Evolutionary conservation across 1,284 basidiomycete genomes (phyloP), one percentile per base, ranked within the genome.

Genomic region (Trametes versicolor): DNA sequence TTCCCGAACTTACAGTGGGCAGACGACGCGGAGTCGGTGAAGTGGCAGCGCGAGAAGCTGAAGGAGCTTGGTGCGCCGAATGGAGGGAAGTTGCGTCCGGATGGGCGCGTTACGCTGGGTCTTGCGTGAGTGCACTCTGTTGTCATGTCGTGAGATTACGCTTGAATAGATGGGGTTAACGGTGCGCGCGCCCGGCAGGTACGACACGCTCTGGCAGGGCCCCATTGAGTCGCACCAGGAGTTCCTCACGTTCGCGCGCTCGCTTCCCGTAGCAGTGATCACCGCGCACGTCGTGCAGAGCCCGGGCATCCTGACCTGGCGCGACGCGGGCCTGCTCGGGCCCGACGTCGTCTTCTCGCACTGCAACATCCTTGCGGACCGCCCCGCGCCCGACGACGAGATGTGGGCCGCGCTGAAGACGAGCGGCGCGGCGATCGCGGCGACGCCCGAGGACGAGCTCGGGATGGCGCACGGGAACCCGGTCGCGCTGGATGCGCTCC

Each of bases 401-500:
- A 73, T 74, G 70, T 77, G 74, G 75, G 71, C 71, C 17, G 70
- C 70, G 9, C 67, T 78, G 64, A 75, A 76, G 63, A 70, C 74
- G 25, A 68, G 71, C 64, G 74, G 71, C 6, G 70, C 68, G 9
- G 74, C 73, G 4, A 75, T 79, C 49, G 72, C 73, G 2, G 67
- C 76, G 10, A 79, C 77, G 34, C 78, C 77, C 0, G 73, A 72
- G 39, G 76, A 78, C 52, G 78, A 79, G 70, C 71, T 78, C 21
- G 75, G 75, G 36, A 78, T 78, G 77, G 74, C 74, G 13, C 76
- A 78, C 56, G 78, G 78, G 15, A 72, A 76, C 39, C 76, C 76
- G 1, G 71, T 75, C 17, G 71, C 71, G 3, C 68, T 75, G 51
- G 73, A 76, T n/a, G 77, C 76, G 6, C 73, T 77, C 10, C 63